phyloP scores from a whole-genome alignment of 2,329 filamentous ascomycete genomes.

The Aspergillus unguis region DNA sequence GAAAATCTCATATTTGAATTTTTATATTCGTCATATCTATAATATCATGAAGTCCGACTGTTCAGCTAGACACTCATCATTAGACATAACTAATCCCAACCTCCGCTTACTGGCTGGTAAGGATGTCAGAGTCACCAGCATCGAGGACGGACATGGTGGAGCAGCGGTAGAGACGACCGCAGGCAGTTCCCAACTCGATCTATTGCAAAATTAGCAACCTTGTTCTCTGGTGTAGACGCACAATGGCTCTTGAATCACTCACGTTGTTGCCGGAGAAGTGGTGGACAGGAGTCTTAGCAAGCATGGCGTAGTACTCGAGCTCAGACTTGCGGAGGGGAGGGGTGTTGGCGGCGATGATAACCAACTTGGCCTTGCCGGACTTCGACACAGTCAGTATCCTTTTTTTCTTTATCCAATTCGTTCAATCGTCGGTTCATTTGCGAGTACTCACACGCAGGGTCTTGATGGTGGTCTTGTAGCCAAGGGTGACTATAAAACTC shows the following conservation, averaged over 20 bases:
- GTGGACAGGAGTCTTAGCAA: slow-evolving; percentile 92
- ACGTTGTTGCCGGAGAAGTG: slow-evolving; percentile 99
- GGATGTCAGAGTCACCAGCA: slow-evolving; percentile 97
- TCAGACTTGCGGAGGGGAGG: slow-evolving; percentile 97
- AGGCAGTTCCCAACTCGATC: slow-evolving; percentile 97
- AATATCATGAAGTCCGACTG: slow-evolving; percentile 14
- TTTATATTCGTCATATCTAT: slow-evolving; percentile 25
- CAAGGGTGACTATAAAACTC: slow-evolving; percentile 65
- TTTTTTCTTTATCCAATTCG: background rate
- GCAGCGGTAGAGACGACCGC: slow-evolving; percentile 98
- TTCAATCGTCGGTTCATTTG: background rate
- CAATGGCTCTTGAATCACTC: slow-evolving; percentile 50
- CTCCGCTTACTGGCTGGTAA: slow-evolving; percentile 49
- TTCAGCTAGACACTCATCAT: slow-evolving; percentile 14
- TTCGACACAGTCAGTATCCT: slow-evolving; percentile 9
- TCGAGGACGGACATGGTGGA: slow-evolving; percentile 96
- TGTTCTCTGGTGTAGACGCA: slow-evolving; percentile 1
- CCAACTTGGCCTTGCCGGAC: slow-evolving; percentile 96
- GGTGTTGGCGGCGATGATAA: slow-evolving; percentile 94
- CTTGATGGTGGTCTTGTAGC: slow-evolving; percentile 90
- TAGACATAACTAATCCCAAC: slow-evolving; percentile 21
- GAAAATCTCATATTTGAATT: slow-evolving; percentile 10
- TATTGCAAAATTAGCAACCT: slow-evolving; percentile 59
- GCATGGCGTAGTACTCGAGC: slow-evolving; percentile 90
- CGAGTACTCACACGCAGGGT: slow-evolving; percentile 59